Conservation (phyloP, 2,329 filamentous ascomycete species). For the Colletotrichum eremochloae region DNA sequence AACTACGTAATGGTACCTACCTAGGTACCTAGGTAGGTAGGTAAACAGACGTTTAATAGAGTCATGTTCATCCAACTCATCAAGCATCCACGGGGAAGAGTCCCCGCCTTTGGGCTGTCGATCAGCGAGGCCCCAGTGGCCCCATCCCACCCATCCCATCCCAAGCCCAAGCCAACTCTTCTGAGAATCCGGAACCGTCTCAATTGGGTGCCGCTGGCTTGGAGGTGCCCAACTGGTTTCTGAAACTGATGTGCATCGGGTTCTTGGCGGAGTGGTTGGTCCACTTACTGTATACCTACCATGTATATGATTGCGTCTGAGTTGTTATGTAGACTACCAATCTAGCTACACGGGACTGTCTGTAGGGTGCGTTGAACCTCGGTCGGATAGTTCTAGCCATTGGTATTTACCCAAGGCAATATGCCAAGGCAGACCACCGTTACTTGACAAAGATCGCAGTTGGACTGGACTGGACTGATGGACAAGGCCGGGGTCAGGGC, state of each 20-base stretch:
- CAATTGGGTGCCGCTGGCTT: not conserved
- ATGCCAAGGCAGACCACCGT: too few relatives aligned
- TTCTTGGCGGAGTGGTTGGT: not conserved
- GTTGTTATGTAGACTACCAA: not conserved
- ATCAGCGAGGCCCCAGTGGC: slow-evolving; percentile 4
- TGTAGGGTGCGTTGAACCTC: not conserved
- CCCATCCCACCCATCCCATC: not conserved
- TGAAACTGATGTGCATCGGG: slow-evolving; percentile 21
- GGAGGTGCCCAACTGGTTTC: slow-evolving; percentile 22
- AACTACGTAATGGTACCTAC: too few relatives aligned
- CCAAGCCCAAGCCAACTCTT: not conserved
- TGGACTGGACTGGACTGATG: too few relatives aligned
- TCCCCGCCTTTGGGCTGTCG: slow-evolving; percentile 14
- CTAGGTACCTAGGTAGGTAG: too few relatives aligned
- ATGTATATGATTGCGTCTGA: too few relatives aligned
- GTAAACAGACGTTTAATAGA: not conserved
- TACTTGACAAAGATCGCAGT: not conserved
- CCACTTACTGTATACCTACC: not conserved
- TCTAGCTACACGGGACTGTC: not conserved
- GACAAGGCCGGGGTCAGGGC: not conserved
- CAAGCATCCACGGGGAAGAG: not conserved
- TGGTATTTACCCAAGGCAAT: too few relatives aligned
- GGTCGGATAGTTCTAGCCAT: not conserved
- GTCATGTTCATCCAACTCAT: not conserved
- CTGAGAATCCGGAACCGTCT: not conserved